Evolutionary conservation across 352 stramenopile species (phyloP), one percentile per base, ranked within the genome.

Genomic region (Phytophthora citrophthora): DNA sequence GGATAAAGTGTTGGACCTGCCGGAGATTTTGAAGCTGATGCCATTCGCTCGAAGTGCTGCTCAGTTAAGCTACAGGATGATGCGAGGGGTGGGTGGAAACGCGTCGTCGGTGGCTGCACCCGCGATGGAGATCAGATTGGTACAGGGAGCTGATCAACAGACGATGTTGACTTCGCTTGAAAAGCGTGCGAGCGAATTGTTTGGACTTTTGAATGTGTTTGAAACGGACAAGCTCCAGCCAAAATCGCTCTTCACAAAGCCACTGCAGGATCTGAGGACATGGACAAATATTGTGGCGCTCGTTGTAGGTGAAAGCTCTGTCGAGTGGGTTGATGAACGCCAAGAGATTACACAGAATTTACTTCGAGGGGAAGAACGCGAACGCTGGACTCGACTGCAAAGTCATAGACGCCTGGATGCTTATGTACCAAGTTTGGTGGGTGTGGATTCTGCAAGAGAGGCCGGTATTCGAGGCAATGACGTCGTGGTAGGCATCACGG

Each of bases 401-500:
- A 67, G 36, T 18, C 50, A 64, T 46, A 70, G 80, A 53, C 76
- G 83, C n/a, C 64, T 95, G 9, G 86, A 95, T 59, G 56, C 75
- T 27, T 90, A 84, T 36, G 81, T 81, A 0, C 60, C 77, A 8
- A 85, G 61, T 54, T 72, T 95, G 23, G 70, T 95, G 2, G 86
- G 86, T 31, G 75, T 92, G 23, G 75, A 90, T 23, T 69, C 59
- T n/a, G 84, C 81, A 10, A 76, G 86, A 62, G 60, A 69, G 23
- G 66, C 76, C 8, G 86, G 86, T 20, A 92, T 94, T 69, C 67
- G 68, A 34, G 86, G 86, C 32, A 91, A 88, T 64, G 64, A 79
- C 46, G 68, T 95, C 9, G 69, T 91, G 53, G 85, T 93, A 6
- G 86, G 84, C n/a, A 88, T 95, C 54, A 93, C 86, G 1, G 86